phyloP scores from a whole-genome alignment of 2,329 filamentous ascomycete species.

The Phialemoniopsis sp. region DNA sequence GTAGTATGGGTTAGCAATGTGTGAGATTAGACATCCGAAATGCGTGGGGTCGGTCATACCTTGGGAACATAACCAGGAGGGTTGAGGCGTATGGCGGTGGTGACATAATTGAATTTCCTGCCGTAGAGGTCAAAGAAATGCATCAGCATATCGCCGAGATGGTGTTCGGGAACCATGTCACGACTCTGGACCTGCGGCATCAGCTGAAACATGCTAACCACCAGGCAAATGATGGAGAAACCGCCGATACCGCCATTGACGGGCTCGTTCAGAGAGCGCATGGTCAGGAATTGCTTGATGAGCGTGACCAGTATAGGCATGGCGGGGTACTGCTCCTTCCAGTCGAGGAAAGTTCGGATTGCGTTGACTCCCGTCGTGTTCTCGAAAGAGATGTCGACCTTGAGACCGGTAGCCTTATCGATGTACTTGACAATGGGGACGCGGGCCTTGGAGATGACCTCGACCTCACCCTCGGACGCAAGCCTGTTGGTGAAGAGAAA shows the following conservation, averaged over 20 bases:
- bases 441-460: conserved; percentile 70
- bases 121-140: conserved; percentile 90
- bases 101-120: conserved; percentile 67
- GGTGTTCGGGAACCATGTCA: conserved; percentile 54
- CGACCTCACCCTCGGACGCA: conserved; percentile 52
- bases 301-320: conserved; percentile 85
- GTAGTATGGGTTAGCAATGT: neutral
- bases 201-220: conserved; percentile 82
- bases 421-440: conserved; percentile 92
- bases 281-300: conserved; percentile 87
- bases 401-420: conserved; percentile 72
- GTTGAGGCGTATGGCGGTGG: conserved; percentile 70
- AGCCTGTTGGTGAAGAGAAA: conserved; percentile 55
- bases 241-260: conserved; percentile 88
- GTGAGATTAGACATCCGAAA: neutral
- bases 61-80: conserved; percentile 75
- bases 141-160: conserved; percentile 78
- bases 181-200: conserved; percentile 66
- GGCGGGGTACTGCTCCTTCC: conserved; percentile 75
- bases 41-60: conserved; percentile 45
- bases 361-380: conserved; percentile 79
- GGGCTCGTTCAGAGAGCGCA: conserved; percentile 89
- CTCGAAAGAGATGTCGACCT: conserved; percentile 93
- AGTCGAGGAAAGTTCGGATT: conserved; percentile 73
- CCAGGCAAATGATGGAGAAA: conserved; percentile 90